Evolutionary conservation across 169 alveolate species (phyloP), one percentile per base, ranked within the genome.

Genomic region (Cyclospora cayetanensis): DNA sequence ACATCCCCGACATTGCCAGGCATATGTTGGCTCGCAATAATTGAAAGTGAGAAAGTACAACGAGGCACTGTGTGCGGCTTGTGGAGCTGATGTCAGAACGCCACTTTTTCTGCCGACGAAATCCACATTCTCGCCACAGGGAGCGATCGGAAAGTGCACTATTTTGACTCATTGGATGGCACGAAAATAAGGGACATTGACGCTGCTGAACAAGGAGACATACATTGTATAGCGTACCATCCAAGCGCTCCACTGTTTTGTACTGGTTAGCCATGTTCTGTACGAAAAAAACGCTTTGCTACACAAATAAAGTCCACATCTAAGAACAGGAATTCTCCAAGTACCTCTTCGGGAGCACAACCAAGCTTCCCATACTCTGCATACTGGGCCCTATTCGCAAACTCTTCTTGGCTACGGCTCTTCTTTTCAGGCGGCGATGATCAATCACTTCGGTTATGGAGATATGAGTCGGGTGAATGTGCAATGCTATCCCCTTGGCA

Each of bases 131-230:
- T 98, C 34, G 97, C 99, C 1, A 96, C 98, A 50, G 99, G 98
- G 63, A 95, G 97, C 66, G 98, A 97, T 91, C 95, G 98, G 91
- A 95, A 96, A 89, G 95, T 94, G 68, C 66, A 25, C 80, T 97
- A 96, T 93, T 96, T 98, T 98, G 98, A 97, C 87, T 94, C 97
- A 63, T 95, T 95, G 92, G 98, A 98, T 77, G 98, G 98, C 3
- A 95, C 96, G 89, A 97, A 98, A 55, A 97, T 97, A 43, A 94
- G 99, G 63, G 96, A 95, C 93, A 90, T 97, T 15, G 99, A 97
- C 92, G 99, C 97, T 12, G 93, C 97, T 22, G 97, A 95, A 4
- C 95, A 95, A 60, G 98, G 98, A n/a, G 98, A 96, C 90, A 95
- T 97, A 53, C 95, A 96, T 90, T 96, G 97, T 68, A 94, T 97